Evolutionary conservation across 106 monocot species (phyloP).

Genomic region (Gastrodia elata): DNA sequence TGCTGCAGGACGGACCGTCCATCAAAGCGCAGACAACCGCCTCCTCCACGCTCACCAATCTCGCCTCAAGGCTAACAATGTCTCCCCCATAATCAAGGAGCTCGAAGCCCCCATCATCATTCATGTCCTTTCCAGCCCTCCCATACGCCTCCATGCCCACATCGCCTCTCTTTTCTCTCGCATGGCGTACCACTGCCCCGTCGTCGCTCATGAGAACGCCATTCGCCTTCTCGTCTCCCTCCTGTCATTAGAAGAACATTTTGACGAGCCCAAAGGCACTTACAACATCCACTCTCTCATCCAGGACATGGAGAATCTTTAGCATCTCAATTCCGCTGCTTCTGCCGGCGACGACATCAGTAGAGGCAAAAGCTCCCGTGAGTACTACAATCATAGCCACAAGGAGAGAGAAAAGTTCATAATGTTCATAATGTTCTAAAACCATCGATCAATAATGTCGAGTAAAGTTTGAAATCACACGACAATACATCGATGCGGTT

Average conservation of each 20-base stretch:
- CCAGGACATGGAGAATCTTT: constrained; percentile 18
- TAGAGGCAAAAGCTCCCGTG: constrained; percentile 47
- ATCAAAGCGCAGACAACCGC: constrained; percentile 79
- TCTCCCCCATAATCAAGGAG: constrained; percentile 52
- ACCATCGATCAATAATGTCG: too few relatives aligned
- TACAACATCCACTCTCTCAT: constrained; percentile 67
- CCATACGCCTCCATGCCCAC: constrained; percentile 68
- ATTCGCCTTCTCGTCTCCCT: constrained; percentile 64
- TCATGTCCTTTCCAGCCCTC: constrained; percentile 60
- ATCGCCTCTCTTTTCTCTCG: constrained; percentile 66
- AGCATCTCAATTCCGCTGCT: neutral
- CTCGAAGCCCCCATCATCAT: constrained; percentile 57
- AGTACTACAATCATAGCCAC: constrained; percentile 29
- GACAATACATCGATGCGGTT: too few relatives aligned
- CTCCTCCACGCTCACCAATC: constrained; percentile 54
- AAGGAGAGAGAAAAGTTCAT: constrained; percentile 58
- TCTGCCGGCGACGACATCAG: constrained; percentile 1
- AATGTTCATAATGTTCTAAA: too few relatives aligned
- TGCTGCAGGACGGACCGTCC: constrained; percentile 61
- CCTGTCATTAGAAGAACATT: constrained; percentile 79
- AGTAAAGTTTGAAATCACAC: too few relatives aligned
- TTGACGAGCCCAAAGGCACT: constrained; percentile 51
- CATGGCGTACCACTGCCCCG: constrained; percentile 42
- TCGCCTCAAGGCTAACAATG: constrained; percentile 64
- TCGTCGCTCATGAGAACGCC: constrained; percentile 47